Evolutionary conservation across 352 stramenopile species (phyloP).

Genomic region (Globisporangium uncinulatum): DNA sequence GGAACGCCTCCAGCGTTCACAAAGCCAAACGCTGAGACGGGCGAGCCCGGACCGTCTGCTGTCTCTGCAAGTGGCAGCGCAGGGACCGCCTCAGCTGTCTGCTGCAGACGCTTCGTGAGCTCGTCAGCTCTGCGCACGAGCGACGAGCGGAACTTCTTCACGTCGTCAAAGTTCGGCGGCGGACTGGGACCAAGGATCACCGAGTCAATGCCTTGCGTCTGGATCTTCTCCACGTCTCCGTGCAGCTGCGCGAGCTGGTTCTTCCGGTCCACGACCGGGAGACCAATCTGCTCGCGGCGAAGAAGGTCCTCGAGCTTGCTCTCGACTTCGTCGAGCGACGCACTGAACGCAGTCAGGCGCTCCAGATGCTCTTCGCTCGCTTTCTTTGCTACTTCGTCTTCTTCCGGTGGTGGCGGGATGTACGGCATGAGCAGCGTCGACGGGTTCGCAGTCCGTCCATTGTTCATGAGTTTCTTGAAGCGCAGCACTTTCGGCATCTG

Average conservation of each 20-base stretch:
- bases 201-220: slow-evolving; percentile 72
- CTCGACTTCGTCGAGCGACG: slow-evolving; percentile 42
- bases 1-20: slow-evolving; percentile 22
- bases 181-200: slow-evolving; percentile 71
- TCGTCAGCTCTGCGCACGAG: slow-evolving; percentile 60
- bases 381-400: slow-evolving; percentile 22
- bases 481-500: slow-evolving; percentile 56
- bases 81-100: slow-evolving; percentile 23
- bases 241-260: slow-evolving; percentile 73
- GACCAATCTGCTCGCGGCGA: slow-evolving; percentile 32
- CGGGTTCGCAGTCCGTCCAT: slow-evolving; percentile 64
- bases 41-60: slow-evolving; percentile 10
- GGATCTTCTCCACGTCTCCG: slow-evolving; percentile 68
- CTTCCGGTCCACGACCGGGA: slow-evolving; percentile 35
- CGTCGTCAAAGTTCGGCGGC: slow-evolving; percentile 60
- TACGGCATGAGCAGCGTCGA: slow-evolving; percentile 69
- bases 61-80: background rate
- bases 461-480: slow-evolving; percentile 86
- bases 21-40: slow-evolving; percentile 50
- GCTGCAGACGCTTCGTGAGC: slow-evolving; percentile 59
- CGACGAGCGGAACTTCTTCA: slow-evolving; percentile 63
- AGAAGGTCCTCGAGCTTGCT: slow-evolving; percentile 47
- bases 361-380: slow-evolving; percentile 31
- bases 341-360: slow-evolving; percentile 38
- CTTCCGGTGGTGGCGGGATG: slow-evolving; percentile 42